Base-by-base conservation (phyloP, 306 rosid genomes). In the Trifolium pratense region DNA sequence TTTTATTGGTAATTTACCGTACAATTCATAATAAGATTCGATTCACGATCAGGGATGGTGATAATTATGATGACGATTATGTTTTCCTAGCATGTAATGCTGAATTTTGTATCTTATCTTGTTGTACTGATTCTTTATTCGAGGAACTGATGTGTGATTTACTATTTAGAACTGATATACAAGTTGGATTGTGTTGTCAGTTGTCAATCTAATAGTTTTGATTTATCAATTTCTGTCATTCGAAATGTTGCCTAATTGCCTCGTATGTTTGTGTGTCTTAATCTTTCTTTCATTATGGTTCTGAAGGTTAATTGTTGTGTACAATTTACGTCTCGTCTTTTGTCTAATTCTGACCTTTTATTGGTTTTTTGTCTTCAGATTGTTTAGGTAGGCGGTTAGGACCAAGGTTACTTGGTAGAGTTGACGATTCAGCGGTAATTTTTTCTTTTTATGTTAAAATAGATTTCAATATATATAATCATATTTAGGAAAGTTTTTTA, bases 331-430 rank as follows among this genome's bases (percentile, higher is more conserved):
- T 55, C 20, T 42, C 43, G 43, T 74, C 74, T 55, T 55, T 52
- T 59, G 53, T 66, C 67, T 20, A 43, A 40, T 51, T 71, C 45
- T 70, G 56, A 78, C 46, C 46, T 16, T 59, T 80, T 73, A 86
- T 76, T 79, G 78, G 14, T 13, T 82, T 76, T 71, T 68, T 73
- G 71, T 68, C 76, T 82, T 77, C 92, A 95, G 99, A 86, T 85
- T 95, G 99, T 87, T 87, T 95, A 85, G 99, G 99, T 81, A 91
- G 99, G 86, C 96, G 97, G 74, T 81, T 90, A 79, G 97, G 99
- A 85, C 99, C 97, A 67, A 83, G 85, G 86, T 80, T 95, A 82
- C 97, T 91, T 80, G 92, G 97, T 72, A 90, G 97, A 89, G 89
- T 74, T 83, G 99, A 95, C 81, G 91, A 89, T 82, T 85, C 99